phyloP scores from a whole-genome alignment of 148 eudicot species.

The Rhododendron griersonianum region DNA sequence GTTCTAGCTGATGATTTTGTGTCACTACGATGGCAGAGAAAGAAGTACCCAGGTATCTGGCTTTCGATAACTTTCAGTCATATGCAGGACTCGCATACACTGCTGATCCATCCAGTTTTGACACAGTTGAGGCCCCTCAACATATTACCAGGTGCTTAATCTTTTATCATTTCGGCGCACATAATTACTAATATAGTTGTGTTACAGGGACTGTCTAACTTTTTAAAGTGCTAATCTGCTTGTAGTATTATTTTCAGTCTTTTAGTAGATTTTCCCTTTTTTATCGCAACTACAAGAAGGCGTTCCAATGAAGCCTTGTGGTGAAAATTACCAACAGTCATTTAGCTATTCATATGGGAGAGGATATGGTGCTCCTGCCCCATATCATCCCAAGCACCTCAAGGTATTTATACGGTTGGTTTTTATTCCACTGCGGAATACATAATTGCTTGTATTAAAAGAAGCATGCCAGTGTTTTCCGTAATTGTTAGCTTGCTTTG shows the following conservation, averaged over 20 bases:
- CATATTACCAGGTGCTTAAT: too few relatives aligned
- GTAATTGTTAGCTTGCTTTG: not conserved
- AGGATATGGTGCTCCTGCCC: conserved; percentile 37
- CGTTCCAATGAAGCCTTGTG: conserved; percentile 6
- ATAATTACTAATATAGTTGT: too few relatives aligned
- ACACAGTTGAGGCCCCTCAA: too few relatives aligned
- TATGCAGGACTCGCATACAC: too few relatives aligned
- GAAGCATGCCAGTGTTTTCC: not conserved
- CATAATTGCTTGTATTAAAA: not conserved
- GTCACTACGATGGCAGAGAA: too few relatives aligned
- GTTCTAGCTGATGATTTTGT: too few relatives aligned
- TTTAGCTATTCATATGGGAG: conserved; percentile 31
- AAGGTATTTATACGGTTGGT: conserved; percentile 37
- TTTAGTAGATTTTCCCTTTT: not conserved
- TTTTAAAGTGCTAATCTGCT: not conserved
- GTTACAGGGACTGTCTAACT: not conserved
- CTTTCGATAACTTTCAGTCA: too few relatives aligned
- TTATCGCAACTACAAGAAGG: conserved; percentile 10
- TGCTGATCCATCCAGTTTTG: too few relatives aligned
- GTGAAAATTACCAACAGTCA: conserved; percentile 28
- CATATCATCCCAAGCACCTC: conserved; percentile 44
- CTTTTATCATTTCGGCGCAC: too few relatives aligned
- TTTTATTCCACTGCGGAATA: not conserved
- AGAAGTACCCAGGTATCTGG: too few relatives aligned
- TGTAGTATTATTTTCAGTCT: not conserved